Base-by-base conservation (phyloP, 768 basidiomycete species). In the Hygrophorus russula region DNA sequence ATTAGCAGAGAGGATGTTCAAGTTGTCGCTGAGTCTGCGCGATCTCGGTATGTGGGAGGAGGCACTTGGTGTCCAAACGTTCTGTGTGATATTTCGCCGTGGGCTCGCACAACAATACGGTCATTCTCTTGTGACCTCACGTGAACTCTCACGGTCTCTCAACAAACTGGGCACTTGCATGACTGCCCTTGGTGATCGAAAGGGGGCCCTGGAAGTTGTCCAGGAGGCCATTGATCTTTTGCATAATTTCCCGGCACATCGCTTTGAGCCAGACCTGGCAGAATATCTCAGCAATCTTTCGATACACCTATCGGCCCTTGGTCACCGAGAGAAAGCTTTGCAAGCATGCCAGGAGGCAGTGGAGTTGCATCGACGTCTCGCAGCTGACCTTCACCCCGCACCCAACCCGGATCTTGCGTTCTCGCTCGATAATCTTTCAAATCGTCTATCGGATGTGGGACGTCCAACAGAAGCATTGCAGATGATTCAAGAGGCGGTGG, bases 11-110 rank as follows among this genome's bases (percentile, higher is more conserved):
- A 41, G 12, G 39, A 41, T 41, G 39, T 7, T 4, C 3, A 20
- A 31, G 2, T n/a, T 41, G 13, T 41, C 39, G 6, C 39, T 27
- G 24, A 41, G 18, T 28, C 14, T 41, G 18, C 15, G 18, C 5
- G 39, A 41, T 14, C 39, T 41, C n/a, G 39, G 39, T 12, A 5
- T 41, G 19, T 27, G 28, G 18, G 24, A 31, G 20, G 39, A 41
- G 13, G 39, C 39, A 27, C 24, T 41, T 4, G 5, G 20, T 2
- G 20, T 41, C 24, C 39, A 41, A 27, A 41, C 39, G 14, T 41
- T 41, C 24, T 41, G 39, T 14, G 39, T 41, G 29, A 27, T 7
- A 3, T 27, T 41, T 12, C 28, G 18, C 29, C 39, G 39, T 30
- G 39, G 20, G 5, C 15, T 24, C 11, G 24, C 8, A 20, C 39